These are phyloP conservation scores for Chlorella sp. DNA, from an alignment of 139 green algal species.

Conservation along the genomic window DNA sequence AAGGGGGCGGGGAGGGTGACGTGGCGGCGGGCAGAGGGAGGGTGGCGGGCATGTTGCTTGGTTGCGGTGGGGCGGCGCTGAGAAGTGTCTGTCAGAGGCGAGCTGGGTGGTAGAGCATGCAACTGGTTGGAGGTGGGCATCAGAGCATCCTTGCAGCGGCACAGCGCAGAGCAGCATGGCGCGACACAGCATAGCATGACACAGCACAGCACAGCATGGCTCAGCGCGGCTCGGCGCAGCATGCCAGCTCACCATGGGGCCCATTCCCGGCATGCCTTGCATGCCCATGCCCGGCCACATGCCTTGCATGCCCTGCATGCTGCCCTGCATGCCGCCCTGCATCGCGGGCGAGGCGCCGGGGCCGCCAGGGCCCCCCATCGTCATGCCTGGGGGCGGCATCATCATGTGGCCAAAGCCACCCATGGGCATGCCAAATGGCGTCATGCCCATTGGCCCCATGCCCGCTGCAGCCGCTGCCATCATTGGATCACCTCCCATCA, in stretches of 20 bases:
- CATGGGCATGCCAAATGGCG: conserved; percentile 36
- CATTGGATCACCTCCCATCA: not conserved
- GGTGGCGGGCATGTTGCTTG: no score
- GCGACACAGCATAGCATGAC: no score
- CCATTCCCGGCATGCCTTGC: not conserved
- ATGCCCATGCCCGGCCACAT: conserved; percentile 7
- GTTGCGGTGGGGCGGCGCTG: no score
- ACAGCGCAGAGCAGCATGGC: no score
- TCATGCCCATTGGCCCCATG: conserved; percentile 16
- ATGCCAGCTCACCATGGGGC: not conserved
- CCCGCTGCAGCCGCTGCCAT: conserved; percentile 6
- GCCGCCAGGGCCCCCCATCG: not conserved
- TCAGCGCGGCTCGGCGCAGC: no score
- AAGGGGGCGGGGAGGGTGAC: no score
- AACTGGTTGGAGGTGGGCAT: no score
- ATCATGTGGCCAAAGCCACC: conserved; percentile 21
- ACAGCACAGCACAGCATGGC: no score
- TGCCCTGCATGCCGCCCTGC: not conserved
- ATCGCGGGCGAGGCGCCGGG: not conserved
- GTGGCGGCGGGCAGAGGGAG: no score
- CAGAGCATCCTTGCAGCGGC: no score
- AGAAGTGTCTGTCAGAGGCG: no score
- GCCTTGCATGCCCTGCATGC: conserved; percentile 6
- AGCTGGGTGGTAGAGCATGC: no score
- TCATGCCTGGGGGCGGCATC: conserved; percentile 20